Conservation (phyloP, 73 alveolate species). For the Paramecium octaurelia region DNA sequence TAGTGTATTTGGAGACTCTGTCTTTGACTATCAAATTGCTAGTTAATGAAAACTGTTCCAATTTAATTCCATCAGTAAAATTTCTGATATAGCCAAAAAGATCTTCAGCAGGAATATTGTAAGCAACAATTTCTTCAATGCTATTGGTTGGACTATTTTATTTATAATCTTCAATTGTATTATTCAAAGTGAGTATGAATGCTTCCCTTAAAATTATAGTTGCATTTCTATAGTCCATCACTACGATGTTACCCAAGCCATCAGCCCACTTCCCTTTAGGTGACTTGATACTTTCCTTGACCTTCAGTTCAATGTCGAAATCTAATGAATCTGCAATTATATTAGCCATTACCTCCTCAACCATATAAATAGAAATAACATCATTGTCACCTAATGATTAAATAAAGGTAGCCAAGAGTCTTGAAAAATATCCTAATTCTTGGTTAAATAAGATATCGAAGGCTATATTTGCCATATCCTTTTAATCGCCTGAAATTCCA, state of each 20-base stretch:
- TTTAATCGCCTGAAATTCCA: not conserved
- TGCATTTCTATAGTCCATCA: not conserved
- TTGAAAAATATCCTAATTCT: not conserved
- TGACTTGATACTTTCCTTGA: not conserved
- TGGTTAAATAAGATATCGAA: not conserved
- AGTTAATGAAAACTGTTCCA: slow-evolving; percentile 38
- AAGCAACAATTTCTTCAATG: not conserved
- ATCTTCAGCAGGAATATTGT: not conserved
- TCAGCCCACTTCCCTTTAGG: slow-evolving; percentile 59
- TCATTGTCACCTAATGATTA: not conserved
- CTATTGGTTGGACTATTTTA: not conserved
- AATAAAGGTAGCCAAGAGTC: not conserved
- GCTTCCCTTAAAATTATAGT: slow-evolving; percentile 4
- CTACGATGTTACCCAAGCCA: slow-evolving; percentile 34
- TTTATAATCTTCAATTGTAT: not conserved
- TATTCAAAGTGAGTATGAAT: not conserved
- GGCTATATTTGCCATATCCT: not conserved
- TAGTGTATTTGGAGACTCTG: slow-evolving; percentile 45
- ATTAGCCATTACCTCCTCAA: not conserved
- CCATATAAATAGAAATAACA: not conserved
- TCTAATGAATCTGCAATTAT: slow-evolving; percentile 11
- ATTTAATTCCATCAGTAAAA: not conserved
- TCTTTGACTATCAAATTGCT: slow-evolving; percentile 29
- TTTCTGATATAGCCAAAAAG: not conserved
- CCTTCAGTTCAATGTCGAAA: not conserved